Base-by-base conservation (phyloP, 345 rosid genomes). In the Salix suchowensis region DNA sequence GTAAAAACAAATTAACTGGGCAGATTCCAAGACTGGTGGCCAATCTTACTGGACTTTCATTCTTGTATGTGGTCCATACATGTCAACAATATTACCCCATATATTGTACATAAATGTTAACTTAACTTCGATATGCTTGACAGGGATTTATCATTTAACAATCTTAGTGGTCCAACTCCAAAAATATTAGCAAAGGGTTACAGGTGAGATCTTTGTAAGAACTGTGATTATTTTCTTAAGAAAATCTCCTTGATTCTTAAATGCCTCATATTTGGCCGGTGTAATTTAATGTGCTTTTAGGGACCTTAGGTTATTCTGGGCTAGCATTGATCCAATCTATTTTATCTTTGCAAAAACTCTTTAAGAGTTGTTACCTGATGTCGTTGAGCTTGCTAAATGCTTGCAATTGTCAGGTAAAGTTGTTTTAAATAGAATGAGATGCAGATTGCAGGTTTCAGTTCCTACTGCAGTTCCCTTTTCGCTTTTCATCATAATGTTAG, bases 81-180 rank as follows among this genome's bases (percentile, higher is more conserved):
- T 68, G 52, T 58, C 26, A 34, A 39, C 48, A 81, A 55, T 64
- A 40, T 67, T 65, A 34, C 39, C 32, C 34, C 30, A 23, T 30
- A 26, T 16, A 19, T 32, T 39, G 60, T 54, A 23, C 55, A 32
- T 30, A 28, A 52, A 62, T 24, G 37, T 26, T 66, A 32, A 40
- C 24, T 44, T 66, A 55, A 72, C 60, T 74, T 24, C 52, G 36
- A 12, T 21, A 58, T 50, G 4, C 18, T 21, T 64, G 68, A 61
- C 84, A 93, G 99, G 91, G 99, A 96, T 82, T 86, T 96, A 50
- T 96, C 98, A 2, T 93, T 80, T 81, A 93, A 96, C 81, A 96
- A 96, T 86, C 92, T 93, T 30, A 96, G 97, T 23, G 97, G 98
- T 55, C 96, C 98, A 21, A 89, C 89, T 18, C 99, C 98, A 12